A percentile compares a stretch with the other conserved stretches of the same genome.
These are phyloP conservation scores for Nosema muscidifuracis DNA, from an alignment of 371 early-diverging fungal species.

Conservation along the genomic window DNA sequence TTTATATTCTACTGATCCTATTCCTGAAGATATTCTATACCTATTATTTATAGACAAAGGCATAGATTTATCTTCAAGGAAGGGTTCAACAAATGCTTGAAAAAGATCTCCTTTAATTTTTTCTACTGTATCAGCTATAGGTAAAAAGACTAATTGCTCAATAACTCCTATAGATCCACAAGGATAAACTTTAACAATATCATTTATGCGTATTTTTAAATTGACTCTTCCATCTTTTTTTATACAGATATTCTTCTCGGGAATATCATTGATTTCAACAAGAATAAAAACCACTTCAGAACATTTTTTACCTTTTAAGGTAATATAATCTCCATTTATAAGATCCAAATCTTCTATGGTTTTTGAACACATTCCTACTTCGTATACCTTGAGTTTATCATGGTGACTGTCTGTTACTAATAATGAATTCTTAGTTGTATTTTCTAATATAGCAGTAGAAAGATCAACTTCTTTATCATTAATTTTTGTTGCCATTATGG, in stretches of 20 bases:
- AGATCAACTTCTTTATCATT: slow-evolving; percentile 28
- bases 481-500: slow-evolving; percentile 5
- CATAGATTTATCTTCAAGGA: slow-evolving; percentile 78
- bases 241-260: slow-evolving; percentile 79
- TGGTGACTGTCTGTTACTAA: slow-evolving; percentile 35
- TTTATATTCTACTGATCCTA: slow-evolving; percentile 91
- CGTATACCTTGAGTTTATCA: slow-evolving; percentile 28
- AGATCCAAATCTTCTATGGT: slow-evolving; percentile 51
- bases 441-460: slow-evolving; percentile 62
- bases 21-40: slow-evolving; percentile 84
- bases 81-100: slow-evolving; percentile 88
- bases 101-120: slow-evolving; percentile 90
- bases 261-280: slow-evolving; percentile 77
- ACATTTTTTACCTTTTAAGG: slow-evolving; percentile 94
- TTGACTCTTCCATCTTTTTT: slow-evolving; percentile 79
- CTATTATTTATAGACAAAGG: slow-evolving; percentile 85
- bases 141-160: slow-evolving; percentile 82
- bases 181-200: slow-evolving; percentile 87
- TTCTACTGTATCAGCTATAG: slow-evolving; percentile 94
- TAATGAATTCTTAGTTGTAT: slow-evolving; percentile 49
- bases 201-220: slow-evolving; percentile 87
- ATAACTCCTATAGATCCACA: slow-evolving; percentile 81
- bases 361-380: slow-evolving; percentile 52
- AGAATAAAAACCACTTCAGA: slow-evolving; percentile 87
- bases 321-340: slow-evolving; percentile 64